Evolutionary conservation across 2,329 filamentous ascomycete species (phyloP), one percentile per base, ranked within the genome.

Genomic region (Paraconiothyrium brasiliense): DNA sequence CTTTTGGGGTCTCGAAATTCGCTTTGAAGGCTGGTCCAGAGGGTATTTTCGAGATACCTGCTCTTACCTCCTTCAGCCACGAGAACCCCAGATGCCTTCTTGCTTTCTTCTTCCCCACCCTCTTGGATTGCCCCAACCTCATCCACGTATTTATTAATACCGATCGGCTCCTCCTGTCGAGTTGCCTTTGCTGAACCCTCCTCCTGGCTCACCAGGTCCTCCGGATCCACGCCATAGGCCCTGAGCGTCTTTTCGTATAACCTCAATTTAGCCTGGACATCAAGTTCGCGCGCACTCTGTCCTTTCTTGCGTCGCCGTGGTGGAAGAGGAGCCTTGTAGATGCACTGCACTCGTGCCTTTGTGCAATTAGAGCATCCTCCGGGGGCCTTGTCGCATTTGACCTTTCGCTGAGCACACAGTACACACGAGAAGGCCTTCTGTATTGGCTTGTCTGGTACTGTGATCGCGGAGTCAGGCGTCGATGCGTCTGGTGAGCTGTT

Each of bases 361-460:
- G 66, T 63, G 63, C 75, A 77, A 48, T 73, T 76, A 0, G 65
- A 64, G 54, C 76, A 77, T 1, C 74, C 73, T 30, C 70, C 66
- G 13, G 69, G 67, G 4, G 32, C 56, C 43, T 70, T 72, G 44
- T 78, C 74, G 55, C 75, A 78, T 57, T 70, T 74, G 22, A 78
- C 75, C 60, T 78, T 78, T 13, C 76, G 64, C 44, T 74, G 72
- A 8, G 74, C 70, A 56, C 75, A 77, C 10, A 76, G 65, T 4
- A 76, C 68, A 51, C 76, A 78, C 1, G 76, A 75, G 52, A 71
- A 77, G 46, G 68, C 65, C 50, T 78, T 77, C 2, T 71, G 68
- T 0, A 60, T 54, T 11, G 30, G 43, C 20, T 20, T 34, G 20
- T 56, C 43, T 10, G 43, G 30, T 16, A 34, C 8, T 54, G 57